Percentiles rank a stretch among this genome's conserved stretches.
Evolutionary conservation across 2,329 filamentous ascomycete genomes (phyloP).

Genomic region (Paecilomyces formosus): DNA sequence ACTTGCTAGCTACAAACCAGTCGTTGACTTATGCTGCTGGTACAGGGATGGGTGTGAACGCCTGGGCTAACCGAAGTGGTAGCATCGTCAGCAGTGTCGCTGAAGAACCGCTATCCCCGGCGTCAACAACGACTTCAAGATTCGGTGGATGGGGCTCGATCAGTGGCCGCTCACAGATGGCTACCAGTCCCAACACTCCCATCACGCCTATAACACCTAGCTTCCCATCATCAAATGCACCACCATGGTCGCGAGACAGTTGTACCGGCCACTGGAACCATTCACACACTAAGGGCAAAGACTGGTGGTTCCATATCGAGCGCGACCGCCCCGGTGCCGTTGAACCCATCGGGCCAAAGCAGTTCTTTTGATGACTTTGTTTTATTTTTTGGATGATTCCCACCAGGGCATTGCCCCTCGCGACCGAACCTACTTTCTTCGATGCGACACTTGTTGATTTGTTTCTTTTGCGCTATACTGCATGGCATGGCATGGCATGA

Average conservation of each 20-base stretch:
- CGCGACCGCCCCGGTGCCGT: slow-evolving; percentile 28
- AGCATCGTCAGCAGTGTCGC: slow-evolving; percentile 11
- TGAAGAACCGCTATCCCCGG: slow-evolving; percentile 24
- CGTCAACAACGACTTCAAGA: slow-evolving; percentile 21
- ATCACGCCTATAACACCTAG: slow-evolving; percentile 23
- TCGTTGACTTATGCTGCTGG: slow-evolving; percentile 29
- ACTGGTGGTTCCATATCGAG: slow-evolving; percentile 41
- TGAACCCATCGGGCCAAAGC: slow-evolving; percentile 24
- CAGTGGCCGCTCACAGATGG: slow-evolving; percentile 21
- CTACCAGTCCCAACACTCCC: slow-evolving; percentile 22
- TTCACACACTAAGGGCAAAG: slow-evolving; percentile 29
- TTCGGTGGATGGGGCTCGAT: slow-evolving; percentile 28
- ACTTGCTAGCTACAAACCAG: slow-evolving; percentile 34
- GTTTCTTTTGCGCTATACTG: not conserved
- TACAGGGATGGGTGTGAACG: slow-evolving; percentile 24
- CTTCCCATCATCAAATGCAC: slow-evolving; percentile 15
- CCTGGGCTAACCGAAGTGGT: slow-evolving; percentile 19
- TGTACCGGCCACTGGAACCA: slow-evolving; percentile 39
- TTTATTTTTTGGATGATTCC: not conserved
- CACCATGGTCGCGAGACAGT: slow-evolving; percentile 35
- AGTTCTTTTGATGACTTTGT: slow-evolving; percentile 22
- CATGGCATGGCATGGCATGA: not conserved
- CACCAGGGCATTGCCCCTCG: not conserved
- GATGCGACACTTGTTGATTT: not conserved
- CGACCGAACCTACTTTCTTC: not conserved